A percentile compares a stretch with the other conserved stretches of the same genome.
Evolutionary conservation across 179 eudicot species (phyloP).

Genomic region (Pouteria campechiana): DNA sequence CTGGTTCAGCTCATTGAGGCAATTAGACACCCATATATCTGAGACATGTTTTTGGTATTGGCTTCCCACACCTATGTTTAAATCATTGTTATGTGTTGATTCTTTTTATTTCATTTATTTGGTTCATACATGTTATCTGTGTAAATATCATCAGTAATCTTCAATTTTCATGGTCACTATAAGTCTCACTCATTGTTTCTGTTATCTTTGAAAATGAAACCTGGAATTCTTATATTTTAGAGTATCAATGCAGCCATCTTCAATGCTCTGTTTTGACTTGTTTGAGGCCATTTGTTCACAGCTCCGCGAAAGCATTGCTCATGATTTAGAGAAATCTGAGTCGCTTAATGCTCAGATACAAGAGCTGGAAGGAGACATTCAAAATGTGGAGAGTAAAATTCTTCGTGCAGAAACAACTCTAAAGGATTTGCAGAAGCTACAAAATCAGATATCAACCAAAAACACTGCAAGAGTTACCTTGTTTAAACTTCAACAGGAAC

Average conservation of each 20-base stretch:
- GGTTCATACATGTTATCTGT: too few relatives aligned
- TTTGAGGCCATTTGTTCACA: conserved; percentile 19
- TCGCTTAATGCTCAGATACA: conserved; percentile 53
- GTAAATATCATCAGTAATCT: too few relatives aligned
- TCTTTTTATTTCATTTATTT: too few relatives aligned
- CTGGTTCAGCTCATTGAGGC: too few relatives aligned
- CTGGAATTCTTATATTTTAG: not conserved
- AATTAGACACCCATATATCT: too few relatives aligned
- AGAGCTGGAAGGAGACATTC: conserved; percentile 49
- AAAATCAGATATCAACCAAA: conserved; percentile 49
- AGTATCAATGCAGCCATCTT: not conserved
- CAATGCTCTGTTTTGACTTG: conserved; percentile 5
- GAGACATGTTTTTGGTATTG: too few relatives aligned
- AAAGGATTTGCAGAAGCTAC: conserved; percentile 52
- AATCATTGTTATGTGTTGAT: too few relatives aligned
- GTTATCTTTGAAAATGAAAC: too few relatives aligned
- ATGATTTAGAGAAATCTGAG: conserved; percentile 75
- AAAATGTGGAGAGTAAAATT: conserved; percentile 56
- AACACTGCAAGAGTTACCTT: conserved; percentile 59
- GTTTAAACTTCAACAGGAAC: conserved; percentile 38
- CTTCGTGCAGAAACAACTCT: conserved; percentile 44
- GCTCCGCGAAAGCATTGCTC: conserved; percentile 85
- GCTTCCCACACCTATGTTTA: too few relatives aligned
- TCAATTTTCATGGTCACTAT: too few relatives aligned
- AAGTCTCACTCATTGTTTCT: too few relatives aligned